A percentile compares a stretch with the other conserved stretches of the same genome.
Evolutionary conservation across 2,329 filamentous ascomycete species (phyloP).

Genomic region (Trichoderma polysporum): DNA sequence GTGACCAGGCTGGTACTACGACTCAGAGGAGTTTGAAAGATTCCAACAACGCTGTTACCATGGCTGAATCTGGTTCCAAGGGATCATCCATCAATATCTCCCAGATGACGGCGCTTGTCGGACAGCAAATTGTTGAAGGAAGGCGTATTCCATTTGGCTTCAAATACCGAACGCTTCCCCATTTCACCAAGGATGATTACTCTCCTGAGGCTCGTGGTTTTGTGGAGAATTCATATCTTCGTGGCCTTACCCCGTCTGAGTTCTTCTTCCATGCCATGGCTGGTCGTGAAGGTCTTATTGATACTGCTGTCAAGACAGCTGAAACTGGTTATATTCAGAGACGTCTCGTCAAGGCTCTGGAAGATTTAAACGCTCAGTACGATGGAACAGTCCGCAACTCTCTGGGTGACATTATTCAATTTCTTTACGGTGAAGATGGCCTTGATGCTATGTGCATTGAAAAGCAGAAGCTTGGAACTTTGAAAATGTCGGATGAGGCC

Average conservation of each 20-base stretch:
- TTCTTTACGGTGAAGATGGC: constrained; percentile 96
- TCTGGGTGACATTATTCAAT: constrained; percentile 92
- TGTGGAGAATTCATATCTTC: constrained; percentile 97
- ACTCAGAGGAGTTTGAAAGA: constrained; percentile 93
- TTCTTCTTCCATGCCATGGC: constrained; percentile 99
- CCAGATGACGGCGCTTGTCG: constrained; percentile 97
- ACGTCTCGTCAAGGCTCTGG: constrained; percentile 94
- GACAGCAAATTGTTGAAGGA: constrained; percentile 96
- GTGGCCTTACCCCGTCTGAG: constrained; percentile 90
- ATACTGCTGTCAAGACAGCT: constrained; percentile 98
- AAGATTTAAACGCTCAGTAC: constrained; percentile 97
- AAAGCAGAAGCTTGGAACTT: constrained; percentile 83
- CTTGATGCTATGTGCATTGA: constrained; percentile 92
- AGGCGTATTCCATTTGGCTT: constrained; percentile 99
- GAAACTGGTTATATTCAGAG: constrained; percentile 99
- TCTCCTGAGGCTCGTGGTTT: constrained; percentile 96
- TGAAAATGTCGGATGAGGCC: constrained; percentile 72
- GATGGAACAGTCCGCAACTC: constrained; percentile 98
- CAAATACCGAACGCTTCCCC: constrained; percentile 94
- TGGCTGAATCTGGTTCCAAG: constrained; percentile 96
- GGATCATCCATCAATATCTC: constrained; percentile 99
- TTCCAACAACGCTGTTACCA: constrained; percentile 93
- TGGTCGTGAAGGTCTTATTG: constrained; percentile 98
- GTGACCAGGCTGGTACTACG: constrained; percentile 91
- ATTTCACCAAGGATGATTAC: constrained; percentile 99